Evolutionary conservation across 129 eudicot species (phyloP).

Genomic region (Rutidosis leptorrhynchoides): DNA sequence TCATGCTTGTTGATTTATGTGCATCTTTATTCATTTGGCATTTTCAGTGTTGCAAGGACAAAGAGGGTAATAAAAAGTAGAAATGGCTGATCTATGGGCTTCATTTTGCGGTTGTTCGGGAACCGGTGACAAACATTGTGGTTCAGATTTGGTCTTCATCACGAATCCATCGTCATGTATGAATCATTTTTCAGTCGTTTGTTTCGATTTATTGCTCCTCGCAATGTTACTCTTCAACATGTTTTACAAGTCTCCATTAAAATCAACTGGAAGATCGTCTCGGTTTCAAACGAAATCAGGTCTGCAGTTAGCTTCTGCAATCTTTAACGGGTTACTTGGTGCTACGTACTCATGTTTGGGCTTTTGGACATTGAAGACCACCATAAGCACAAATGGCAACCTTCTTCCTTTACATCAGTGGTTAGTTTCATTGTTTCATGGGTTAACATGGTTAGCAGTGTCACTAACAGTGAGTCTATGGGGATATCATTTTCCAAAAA

Average conservation of each 20-base stretch:
- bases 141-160: conserved; percentile 34
- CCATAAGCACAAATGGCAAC: conserved; percentile 32
- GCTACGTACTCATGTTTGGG: conserved; percentile 48
- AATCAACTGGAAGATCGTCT: conserved; percentile 29
- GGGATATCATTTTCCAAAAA: conserved; percentile 50
- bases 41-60: conserved; percentile 33
- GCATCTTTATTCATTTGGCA: conserved; percentile 8
- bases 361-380: conserved; percentile 31
- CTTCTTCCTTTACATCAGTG: conserved; percentile 65
- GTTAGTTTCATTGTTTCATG: conserved; percentile 58
- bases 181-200: conserved; percentile 53
- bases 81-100: conserved; percentile 70
- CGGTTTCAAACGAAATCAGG: conserved; percentile 34
- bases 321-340: conserved; percentile 64
- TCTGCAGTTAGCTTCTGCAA: conserved; percentile 53
- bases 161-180: conserved; percentile 71
- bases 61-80: conserved; percentile 31
- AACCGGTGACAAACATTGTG: conserved; percentile 36
- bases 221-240: conserved; percentile 42
- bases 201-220: conserved; percentile 61
- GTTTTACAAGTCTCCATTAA: conserved; percentile 41
- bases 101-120: conserved; percentile 66
- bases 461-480: conserved; percentile 58
- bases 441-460: conserved; percentile 60
- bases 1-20: conserved; percentile 9